phyloP scores from a whole-genome alignment of 768 basidiomycete species.

The Thelephora ganbajun region DNA sequence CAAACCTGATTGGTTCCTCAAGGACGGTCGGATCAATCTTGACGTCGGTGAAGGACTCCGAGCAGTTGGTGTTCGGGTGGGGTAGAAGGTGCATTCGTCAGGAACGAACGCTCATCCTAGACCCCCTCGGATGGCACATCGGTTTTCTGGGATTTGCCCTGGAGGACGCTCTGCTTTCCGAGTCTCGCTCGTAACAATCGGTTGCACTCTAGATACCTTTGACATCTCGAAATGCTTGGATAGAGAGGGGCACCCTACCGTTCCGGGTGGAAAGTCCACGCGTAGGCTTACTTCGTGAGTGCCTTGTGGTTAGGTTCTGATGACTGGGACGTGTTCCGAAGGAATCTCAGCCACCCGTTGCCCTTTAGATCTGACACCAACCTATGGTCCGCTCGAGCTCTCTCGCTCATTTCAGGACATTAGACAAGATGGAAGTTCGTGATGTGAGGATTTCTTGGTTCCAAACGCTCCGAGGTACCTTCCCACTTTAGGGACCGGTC shows the following conservation, averaged over 20 bases:
- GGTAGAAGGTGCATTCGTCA: slow-evolving; percentile 3
- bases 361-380: not conserved
- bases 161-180: slow-evolving; percentile 4
- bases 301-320: not conserved
- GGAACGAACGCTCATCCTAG: not conserved
- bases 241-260: slow-evolving; percentile 6
- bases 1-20: slow-evolving; percentile 3
- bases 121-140: not conserved
- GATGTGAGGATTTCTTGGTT: no score
- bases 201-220: slow-evolving; percentile 4
- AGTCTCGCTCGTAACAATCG: slow-evolving; percentile 4
- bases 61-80: slow-evolving; percentile 4
- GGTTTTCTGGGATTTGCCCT: slow-evolving; percentile 7
- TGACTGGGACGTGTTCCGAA: not conserved
- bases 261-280: not conserved
- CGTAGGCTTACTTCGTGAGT: not conserved
- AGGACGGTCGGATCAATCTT: slow-evolving; percentile 2
- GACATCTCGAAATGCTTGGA: slow-evolving; percentile 7
- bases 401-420: no score
- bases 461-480: no score
- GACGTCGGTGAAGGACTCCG: slow-evolving; percentile 1
- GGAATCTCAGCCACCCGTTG: not conserved
- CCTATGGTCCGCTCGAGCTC: not conserved
- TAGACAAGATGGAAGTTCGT: no score
- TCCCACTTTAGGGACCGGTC: no score